Conservation (phyloP, 140 eudicot species). For the Cichorium intybus region DNA sequence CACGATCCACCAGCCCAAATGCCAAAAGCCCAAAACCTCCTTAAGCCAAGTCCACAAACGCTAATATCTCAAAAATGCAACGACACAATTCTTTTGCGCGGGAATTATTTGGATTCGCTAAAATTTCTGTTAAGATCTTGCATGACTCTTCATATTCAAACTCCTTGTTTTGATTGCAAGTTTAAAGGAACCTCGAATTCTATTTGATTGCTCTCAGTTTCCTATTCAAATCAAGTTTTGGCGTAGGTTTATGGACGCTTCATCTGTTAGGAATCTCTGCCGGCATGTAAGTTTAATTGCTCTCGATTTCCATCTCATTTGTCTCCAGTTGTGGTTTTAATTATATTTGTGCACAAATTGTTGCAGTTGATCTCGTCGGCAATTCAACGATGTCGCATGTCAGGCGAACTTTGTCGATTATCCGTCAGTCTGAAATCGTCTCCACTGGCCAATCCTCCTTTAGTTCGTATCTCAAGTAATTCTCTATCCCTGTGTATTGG, state of each 20-base stretch:
- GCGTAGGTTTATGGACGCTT: conserved; percentile 29
- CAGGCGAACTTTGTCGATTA: conserved; percentile 71
- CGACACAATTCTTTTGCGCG: conserved; percentile 17
- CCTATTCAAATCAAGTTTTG: conserved; percentile 3
- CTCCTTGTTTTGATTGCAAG: neutral
- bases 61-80: neutral
- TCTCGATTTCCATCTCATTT: neutral
- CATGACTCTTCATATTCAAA: neutral
- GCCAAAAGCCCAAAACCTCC: too few relatives aligned
- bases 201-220: conserved; percentile 14
- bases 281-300: conserved; percentile 32
- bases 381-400: conserved; percentile 70
- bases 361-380: conserved; percentile 66
- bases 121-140: conserved; percentile 3
- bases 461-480: conserved; percentile 65
- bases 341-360: neutral
- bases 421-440: conserved; percentile 48
- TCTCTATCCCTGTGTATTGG: conserved; percentile 1
- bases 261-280: conserved; percentile 45
- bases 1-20: neutral
- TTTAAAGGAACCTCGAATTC: neutral
- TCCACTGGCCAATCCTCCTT: conserved; percentile 37
- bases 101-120: conserved; percentile 4
- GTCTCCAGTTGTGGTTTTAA: neutral
- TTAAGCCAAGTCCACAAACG: neutral